Base-by-base conservation (phyloP, 2,329 filamentous ascomycete species). In the Macrophomina pseudophaseolina region DNA sequence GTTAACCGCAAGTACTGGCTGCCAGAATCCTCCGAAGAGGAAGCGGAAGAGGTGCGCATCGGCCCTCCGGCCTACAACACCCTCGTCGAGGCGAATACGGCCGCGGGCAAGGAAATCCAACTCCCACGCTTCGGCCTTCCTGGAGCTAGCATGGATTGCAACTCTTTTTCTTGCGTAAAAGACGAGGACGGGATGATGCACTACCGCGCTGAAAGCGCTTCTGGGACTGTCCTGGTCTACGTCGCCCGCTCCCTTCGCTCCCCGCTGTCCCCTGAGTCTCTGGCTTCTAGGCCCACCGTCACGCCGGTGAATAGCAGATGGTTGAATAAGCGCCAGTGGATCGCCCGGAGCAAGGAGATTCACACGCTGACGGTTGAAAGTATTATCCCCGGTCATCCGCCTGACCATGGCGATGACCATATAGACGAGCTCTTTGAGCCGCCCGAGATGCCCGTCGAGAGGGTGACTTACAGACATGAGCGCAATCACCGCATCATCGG, bases 21-120 rank as follows among this genome's bases (percentile, higher is more conserved):
- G 3, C n/a, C 18, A 3, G 16, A 33, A n/a, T 12, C 6, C 2
- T 4, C 23, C 28, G 14, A 56, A 14, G 16, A 16, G 28, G 3
- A 0, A 6, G 38, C 28, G 3, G 44, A 51, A 11, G 18, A 28
- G 4, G 16, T 23, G n/a, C n/a, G n/a, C 40, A 14, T 56, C 38
- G 63, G 63, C 2, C 12, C 12, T 1, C 4, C 49, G 5, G 18
- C 40, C n/a, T 49, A 65, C 51, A 23, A 32, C 63, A 58, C 52
- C 11, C 40, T 58, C n/a, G 16, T 18, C 30, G 63, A 33, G 5
- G 63, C 63, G 30, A 65, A 65, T 49, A 2, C 5, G n/a, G 51
- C 42, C 14, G 63, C 63, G 28, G 40, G 40, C 38, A 3, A 30
- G 3, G 63, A 65, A 32, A 65, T 65, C n/a, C n/a, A 33, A 12